phyloP scores from a whole-genome alignment of 495 filamentous ascomycete species.

The Emericellopsis terricola region DNA sequence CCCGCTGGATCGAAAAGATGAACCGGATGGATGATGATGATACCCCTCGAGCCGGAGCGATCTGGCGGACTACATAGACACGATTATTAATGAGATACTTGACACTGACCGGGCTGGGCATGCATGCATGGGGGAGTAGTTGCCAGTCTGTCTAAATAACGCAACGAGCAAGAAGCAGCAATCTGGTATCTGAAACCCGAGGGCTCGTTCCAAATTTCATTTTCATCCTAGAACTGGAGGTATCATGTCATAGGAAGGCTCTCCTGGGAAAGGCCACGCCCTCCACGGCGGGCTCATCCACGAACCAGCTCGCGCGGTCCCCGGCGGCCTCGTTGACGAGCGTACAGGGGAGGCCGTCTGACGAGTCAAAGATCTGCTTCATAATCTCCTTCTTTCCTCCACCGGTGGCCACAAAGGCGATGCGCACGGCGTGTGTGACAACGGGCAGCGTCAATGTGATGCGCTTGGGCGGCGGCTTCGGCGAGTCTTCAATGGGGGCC shows the following conservation, averaged over 20 bases:
- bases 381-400: constrained; percentile 77
- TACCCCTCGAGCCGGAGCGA: constrained; percentile 11
- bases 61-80: constrained; percentile 14
- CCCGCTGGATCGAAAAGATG: constrained; percentile 27
- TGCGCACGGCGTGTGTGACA: constrained; percentile 59
- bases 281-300: constrained; percentile 64
- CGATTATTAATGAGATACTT: too few relatives aligned
- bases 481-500: constrained; percentile 72
- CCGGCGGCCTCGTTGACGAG: constrained; percentile 69
- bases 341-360: constrained; percentile 69
- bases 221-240: too few relatives aligned
- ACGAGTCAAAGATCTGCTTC: constrained; percentile 69
- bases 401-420: constrained; percentile 86
- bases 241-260: constrained; percentile 17
- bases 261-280: constrained; percentile 64
- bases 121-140: too few relatives aligned
- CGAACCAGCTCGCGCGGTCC: constrained; percentile 89
- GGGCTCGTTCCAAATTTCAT: too few relatives aligned
- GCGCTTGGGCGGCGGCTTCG: constrained; percentile 79
- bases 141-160: too few relatives aligned
- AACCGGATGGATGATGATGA: constrained; percentile 16
- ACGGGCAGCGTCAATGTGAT: constrained; percentile 89
- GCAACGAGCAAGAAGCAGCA: too few relatives aligned
- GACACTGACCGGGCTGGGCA: too few relatives aligned
- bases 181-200: too few relatives aligned